A percentile compares a stretch with the other conserved stretches of the same genome.
These are phyloP conservation scores for Trifolium pratense DNA, from an alignment of 306 rosid species.

Conservation along the genomic window DNA sequence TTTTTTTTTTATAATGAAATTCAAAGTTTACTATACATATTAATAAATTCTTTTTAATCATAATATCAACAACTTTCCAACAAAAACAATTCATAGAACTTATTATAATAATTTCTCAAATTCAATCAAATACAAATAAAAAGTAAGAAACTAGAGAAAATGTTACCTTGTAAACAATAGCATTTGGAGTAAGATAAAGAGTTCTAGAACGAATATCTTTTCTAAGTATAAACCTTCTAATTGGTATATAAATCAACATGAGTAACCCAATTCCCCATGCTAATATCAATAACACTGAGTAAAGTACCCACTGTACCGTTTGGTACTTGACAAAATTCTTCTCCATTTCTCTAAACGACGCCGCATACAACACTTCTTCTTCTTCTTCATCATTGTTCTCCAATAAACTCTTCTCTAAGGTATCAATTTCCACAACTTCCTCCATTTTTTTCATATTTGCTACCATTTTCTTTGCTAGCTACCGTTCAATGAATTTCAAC, in stretches of 20 bases:
- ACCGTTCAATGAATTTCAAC: neutral
- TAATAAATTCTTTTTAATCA: no score
- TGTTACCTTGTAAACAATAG: conserved; percentile 77
- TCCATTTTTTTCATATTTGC: conserved; percentile 21
- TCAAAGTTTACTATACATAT: no score
- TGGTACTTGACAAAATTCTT: conserved; percentile 66
- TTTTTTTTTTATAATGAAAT: no score
- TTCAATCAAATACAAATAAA: no score
- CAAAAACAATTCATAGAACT: neutral
- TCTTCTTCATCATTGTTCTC: conserved; percentile 41
- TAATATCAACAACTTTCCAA: neutral
- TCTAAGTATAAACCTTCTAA: conserved; percentile 12
- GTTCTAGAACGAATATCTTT: conserved; percentile 74
- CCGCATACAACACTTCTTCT: conserved; percentile 64
- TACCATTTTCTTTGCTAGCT: neutral
- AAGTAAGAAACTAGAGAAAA: neutral
- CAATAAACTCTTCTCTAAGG: conserved; percentile 65
- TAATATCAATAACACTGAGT: conserved; percentile 67
- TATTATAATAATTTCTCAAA: no score
- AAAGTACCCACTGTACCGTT: conserved; percentile 78
- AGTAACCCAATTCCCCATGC: conserved; percentile 92
- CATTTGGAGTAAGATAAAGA: conserved; percentile 76
- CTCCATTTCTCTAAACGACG: conserved; percentile 81
- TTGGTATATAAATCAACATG: conserved; percentile 29
- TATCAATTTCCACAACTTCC: conserved; percentile 68